Conservation (phyloP, 202 grass and related monocot species). For the Setaria viridis region DNA sequence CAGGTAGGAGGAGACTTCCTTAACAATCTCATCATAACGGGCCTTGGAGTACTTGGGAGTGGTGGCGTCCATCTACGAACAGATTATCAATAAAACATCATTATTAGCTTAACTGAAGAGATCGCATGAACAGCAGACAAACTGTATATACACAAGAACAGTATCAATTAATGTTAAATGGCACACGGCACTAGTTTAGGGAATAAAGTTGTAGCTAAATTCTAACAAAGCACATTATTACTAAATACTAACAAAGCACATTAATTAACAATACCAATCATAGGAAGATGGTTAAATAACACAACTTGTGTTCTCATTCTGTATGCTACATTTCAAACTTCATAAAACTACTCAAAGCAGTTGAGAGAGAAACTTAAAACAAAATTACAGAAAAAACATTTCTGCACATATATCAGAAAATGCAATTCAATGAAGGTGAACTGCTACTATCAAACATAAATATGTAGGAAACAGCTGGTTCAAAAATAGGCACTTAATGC, state of each 20-base stretch:
- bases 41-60: slow-evolving; percentile 73
- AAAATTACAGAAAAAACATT: not conserved
- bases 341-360: not conserved
- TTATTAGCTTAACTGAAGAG: not conserved
- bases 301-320: too few species aligned
- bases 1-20: slow-evolving; percentile 73
- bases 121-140: not conserved
- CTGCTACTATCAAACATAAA: not conserved
- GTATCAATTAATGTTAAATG: not conserved
- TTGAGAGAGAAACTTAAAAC: too few species aligned
- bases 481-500: too few species aligned
- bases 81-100: not conserved
- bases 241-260: not conserved
- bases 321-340: too few species aligned
- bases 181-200: not conserved
- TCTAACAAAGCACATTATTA: not conserved
- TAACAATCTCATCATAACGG: slow-evolving; percentile 73
- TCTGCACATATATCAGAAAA: not conserved
- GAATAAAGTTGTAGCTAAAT: not conserved
- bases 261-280: not conserved
- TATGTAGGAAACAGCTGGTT: not conserved
- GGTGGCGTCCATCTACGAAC: slow-evolving; percentile 68
- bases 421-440: not conserved
- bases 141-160: not conserved
- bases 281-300: not conserved